A percentile compares a stretch with the other conserved stretches of the same genome.
Conservation (phyloP, 495 filamentous ascomycete species). For the Daldinia loculata region DNA sequence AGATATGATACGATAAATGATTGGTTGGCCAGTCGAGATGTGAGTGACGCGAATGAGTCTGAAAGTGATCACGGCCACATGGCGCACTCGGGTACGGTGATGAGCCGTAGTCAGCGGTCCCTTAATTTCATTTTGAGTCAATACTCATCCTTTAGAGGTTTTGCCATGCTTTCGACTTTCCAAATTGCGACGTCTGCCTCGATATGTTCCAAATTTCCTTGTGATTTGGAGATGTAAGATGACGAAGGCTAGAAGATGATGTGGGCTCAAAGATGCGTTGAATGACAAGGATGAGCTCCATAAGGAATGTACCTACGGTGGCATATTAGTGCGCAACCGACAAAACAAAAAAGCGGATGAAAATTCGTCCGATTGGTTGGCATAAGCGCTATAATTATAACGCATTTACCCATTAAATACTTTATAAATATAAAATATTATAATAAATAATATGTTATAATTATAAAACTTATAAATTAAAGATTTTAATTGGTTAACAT, state of each 20-base stretch:
- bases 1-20: slow-evolving; percentile 28
- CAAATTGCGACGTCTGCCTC: slow-evolving; percentile 8
- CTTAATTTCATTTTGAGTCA: slow-evolving; percentile 19
- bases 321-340: too few species aligned
- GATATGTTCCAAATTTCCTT: slow-evolving; percentile 2
- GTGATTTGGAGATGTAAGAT: slow-evolving; percentile 9
- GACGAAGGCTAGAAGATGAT: slow-evolving; percentile 5
- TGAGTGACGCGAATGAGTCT: slow-evolving; percentile 25
- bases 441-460: too few species aligned
- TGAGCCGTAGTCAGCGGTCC: slow-evolving; percentile 7
- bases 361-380: too few species aligned
- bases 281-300: neutral
- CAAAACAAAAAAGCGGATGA: too few species aligned
- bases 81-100: slow-evolving; percentile 22
- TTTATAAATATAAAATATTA: too few species aligned
- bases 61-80: slow-evolving; percentile 35
- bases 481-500: too few species aligned
- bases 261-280: neutral
- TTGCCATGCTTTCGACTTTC: neutral
- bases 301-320: slow-evolving; percentile 26
- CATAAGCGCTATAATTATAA: too few species aligned
- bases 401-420: too few species aligned
- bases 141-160: neutral
- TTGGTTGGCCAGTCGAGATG: slow-evolving; percentile 28
- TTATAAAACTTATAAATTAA: too few species aligned